Conservation (phyloP, 306 rosid genomes). For the Prunus campanulata region DNA sequence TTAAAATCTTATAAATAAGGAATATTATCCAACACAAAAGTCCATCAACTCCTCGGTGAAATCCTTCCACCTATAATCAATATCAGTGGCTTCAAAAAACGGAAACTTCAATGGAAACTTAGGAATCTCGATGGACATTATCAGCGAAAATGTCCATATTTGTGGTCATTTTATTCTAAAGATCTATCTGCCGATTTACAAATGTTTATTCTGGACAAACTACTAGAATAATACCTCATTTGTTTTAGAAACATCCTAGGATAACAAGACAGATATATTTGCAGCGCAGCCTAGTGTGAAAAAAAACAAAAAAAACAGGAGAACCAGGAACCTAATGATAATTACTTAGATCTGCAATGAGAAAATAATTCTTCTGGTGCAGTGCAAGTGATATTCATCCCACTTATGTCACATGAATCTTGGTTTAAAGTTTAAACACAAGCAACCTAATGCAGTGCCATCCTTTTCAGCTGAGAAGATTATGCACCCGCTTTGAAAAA, state of each 20-base stretch:
- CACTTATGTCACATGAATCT: background rate
- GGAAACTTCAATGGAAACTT: background rate
- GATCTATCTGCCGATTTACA: background rate
- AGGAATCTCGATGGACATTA: background rate
- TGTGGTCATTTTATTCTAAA: background rate
- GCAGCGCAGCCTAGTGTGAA: background rate
- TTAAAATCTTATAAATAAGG: background rate
- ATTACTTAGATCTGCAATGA: background rate
- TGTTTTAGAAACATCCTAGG: background rate
- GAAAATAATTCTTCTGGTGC: background rate
- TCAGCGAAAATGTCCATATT: background rate
- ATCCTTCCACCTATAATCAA: background rate
- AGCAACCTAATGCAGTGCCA: constrained; percentile 1
- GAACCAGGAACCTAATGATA: background rate
- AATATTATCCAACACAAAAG: background rate
- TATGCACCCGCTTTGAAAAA: constrained; percentile 16
- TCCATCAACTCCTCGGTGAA: background rate
- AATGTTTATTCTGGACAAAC: background rate
- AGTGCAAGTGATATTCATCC: background rate
- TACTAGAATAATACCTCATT: background rate
- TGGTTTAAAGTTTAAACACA: background rate
- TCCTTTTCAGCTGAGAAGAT: constrained; percentile 19
- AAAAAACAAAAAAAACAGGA: background rate
- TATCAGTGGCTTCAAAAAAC: background rate
- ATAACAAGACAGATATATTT: background rate